Evolutionary conservation across 495 filamentous ascomycete species (phyloP).

Genomic region (Penicillium daleae): DNA sequence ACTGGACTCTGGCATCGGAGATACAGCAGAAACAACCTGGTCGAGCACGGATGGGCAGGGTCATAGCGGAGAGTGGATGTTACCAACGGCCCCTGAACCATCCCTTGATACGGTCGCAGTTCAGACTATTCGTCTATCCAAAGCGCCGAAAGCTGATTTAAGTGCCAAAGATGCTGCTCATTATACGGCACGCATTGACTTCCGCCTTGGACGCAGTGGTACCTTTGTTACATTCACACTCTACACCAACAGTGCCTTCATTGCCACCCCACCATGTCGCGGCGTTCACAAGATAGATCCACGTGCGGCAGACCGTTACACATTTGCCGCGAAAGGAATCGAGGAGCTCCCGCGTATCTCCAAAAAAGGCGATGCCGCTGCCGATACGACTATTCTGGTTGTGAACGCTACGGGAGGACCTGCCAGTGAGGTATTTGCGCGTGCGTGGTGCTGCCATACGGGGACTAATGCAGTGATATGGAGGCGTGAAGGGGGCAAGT

Average conservation of each 20-base stretch:
- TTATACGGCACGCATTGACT: neutral
- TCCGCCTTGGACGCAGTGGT: neutral
- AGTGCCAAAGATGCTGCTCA: neutral
- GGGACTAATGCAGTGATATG: conserved; percentile 11
- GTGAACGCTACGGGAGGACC: conserved; percentile 6
- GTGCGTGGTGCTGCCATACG: conserved; percentile 7
- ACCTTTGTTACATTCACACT: neutral
- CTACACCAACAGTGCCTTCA: neutral
- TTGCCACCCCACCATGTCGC: neutral
- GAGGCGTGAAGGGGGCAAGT: conserved; percentile 1
- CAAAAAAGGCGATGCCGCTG: neutral
- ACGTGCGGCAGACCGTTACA: neutral
- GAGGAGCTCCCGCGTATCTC: neutral
- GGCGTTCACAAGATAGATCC: neutral
- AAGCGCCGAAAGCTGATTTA: neutral
- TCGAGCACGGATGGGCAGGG: neutral
- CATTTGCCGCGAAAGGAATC: neutral
- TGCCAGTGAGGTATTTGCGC: conserved; percentile 9
- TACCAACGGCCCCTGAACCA: neutral
- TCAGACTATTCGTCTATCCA: conserved; percentile 1
- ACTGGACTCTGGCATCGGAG: neutral
- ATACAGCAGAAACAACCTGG: neutral
- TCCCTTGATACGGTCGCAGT: neutral
- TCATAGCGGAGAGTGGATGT: neutral
- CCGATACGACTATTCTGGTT: conserved; percentile 8